phyloP scores from a whole-genome alignment of 768 basidiomycete genomes.

The Tulasnella sp. region DNA sequence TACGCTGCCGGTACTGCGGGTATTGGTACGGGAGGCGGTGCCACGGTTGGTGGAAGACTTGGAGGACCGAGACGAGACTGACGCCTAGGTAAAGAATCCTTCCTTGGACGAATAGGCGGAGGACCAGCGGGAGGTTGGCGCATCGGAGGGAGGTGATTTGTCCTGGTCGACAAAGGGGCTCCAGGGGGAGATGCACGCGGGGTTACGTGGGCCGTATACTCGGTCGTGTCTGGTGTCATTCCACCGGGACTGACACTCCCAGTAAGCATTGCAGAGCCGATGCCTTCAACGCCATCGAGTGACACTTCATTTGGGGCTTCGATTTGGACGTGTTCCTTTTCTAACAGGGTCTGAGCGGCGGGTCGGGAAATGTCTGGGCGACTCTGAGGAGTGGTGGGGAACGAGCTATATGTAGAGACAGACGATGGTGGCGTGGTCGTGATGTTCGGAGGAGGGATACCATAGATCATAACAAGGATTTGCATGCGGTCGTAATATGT shows the following conservation, averaged over 20 bases:
- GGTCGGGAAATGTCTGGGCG: slow-evolving; percentile 40
- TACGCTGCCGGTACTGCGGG: not conserved
- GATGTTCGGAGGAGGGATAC: slow-evolving; percentile 50
- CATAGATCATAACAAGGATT: slow-evolving; percentile 80
- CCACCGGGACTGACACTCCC: not conserved
- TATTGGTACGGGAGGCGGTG: not conserved
- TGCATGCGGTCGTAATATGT: slow-evolving; percentile 93
- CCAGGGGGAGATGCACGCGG: not conserved
- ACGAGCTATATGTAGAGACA: slow-evolving; percentile 34
- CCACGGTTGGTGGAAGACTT: not conserved
- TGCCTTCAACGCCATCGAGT: slow-evolving; percentile 31
- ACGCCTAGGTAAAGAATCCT: slow-evolving; percentile 7
- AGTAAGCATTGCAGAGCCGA: slow-evolving; percentile 38
- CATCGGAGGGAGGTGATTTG: slow-evolving; percentile 11
- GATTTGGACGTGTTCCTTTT: slow-evolving; percentile 31
- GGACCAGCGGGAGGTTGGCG: slow-evolving; percentile 10
- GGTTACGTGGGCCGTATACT: not conserved
- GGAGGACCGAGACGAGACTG: slow-evolving; percentile 10
- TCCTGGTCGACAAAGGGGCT: not conserved
- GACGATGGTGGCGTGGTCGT: slow-evolving; percentile 41
- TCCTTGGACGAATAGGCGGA: slow-evolving; percentile 10
- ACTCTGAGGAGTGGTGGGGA: slow-evolving; percentile 31
- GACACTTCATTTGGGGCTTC: slow-evolving; percentile 18
- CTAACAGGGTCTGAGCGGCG: slow-evolving; percentile 41
- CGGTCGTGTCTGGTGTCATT: not conserved